Conservation (phyloP, 169 alveolate species). For the Babesia gibsoni region DNA sequence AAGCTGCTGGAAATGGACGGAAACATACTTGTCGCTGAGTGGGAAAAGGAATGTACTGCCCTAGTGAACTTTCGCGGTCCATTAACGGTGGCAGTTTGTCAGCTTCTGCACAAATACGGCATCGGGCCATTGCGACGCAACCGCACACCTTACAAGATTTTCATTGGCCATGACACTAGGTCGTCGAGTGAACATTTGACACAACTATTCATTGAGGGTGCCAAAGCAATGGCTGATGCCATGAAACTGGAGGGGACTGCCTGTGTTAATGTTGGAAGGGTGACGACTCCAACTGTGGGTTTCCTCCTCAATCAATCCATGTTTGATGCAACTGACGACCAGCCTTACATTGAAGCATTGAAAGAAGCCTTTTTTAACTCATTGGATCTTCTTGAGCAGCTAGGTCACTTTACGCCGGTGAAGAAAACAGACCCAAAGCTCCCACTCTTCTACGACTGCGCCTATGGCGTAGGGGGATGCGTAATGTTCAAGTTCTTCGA, state of each 20-base stretch:
- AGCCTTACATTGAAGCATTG: constrained; percentile 4
- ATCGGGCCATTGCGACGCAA: not conserved
- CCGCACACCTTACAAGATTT: not conserved
- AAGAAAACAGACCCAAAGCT: not conserved
- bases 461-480: constrained; percentile 51
- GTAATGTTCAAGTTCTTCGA: constrained; percentile 27
- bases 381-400: not conserved
- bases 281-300: constrained; percentile 48
- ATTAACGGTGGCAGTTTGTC: not conserved
- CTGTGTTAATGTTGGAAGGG: constrained; percentile 24
- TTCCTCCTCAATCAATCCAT: constrained; percentile 19
- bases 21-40: constrained; percentile 39
- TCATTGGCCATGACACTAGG: constrained; percentile 52
- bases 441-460: constrained; percentile 41
- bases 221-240: constrained; percentile 19
- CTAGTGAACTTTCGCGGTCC: constrained; percentile 54
- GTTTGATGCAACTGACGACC: not conserved
- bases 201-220: constrained; percentile 21
- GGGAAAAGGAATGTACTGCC: constrained; percentile 62
- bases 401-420: constrained; percentile 16
- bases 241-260: constrained; percentile 4
- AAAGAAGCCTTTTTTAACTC: not conserved
- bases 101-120: not conserved
- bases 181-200: constrained; percentile 15
- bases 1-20: constrained; percentile 68